Evolutionary conservation across 805 yeast genomes (phyloP).

Genomic region (Candida khao-thaluensis): DNA sequence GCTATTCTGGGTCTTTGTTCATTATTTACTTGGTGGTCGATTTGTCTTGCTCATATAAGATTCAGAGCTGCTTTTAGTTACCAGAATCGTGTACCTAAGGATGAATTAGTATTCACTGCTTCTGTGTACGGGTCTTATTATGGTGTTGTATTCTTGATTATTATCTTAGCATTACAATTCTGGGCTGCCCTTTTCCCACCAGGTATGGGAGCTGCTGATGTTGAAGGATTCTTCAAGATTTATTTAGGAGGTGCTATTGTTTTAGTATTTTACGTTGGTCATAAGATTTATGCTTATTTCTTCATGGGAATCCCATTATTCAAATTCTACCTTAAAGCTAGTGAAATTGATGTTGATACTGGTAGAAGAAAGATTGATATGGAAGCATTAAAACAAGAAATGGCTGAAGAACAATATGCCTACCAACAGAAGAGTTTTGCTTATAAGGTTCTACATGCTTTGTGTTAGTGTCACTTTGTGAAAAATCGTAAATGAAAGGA

Average conservation of each 20-base stretch:
- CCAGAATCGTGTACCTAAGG: slow-evolving; percentile 24
- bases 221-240: slow-evolving; percentile 49
- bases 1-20: slow-evolving; percentile 31
- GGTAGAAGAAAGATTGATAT: slow-evolving; percentile 61
- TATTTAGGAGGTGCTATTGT: slow-evolving; percentile 51
- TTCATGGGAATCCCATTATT: slow-evolving; percentile 25
- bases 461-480: slow-evolving; percentile 18
- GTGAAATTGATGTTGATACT: slow-evolving; percentile 58
- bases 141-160: slow-evolving; percentile 26
- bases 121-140: slow-evolving; percentile 32
- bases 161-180: slow-evolving; percentile 33
- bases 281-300: slow-evolving; percentile 46
- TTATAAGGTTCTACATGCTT: slow-evolving; percentile 15
- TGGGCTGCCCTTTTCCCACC: slow-evolving; percentile 42
- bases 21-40: slow-evolving; percentile 29
- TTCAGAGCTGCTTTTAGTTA: slow-evolving; percentile 25
- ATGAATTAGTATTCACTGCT: slow-evolving; percentile 32
- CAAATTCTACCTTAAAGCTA: slow-evolving; percentile 40
- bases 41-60: slow-evolving; percentile 30
- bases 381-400: slow-evolving; percentile 51
- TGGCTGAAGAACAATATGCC: slow-evolving; percentile 42
- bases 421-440: slow-evolving; percentile 15
- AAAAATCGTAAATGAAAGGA: no score
- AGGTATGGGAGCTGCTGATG: slow-evolving; percentile 29
- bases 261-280: slow-evolving; percentile 46